Conservation (phyloP, 768 basidiomycete genomes). For the Crepidotus variabilis region DNA sequence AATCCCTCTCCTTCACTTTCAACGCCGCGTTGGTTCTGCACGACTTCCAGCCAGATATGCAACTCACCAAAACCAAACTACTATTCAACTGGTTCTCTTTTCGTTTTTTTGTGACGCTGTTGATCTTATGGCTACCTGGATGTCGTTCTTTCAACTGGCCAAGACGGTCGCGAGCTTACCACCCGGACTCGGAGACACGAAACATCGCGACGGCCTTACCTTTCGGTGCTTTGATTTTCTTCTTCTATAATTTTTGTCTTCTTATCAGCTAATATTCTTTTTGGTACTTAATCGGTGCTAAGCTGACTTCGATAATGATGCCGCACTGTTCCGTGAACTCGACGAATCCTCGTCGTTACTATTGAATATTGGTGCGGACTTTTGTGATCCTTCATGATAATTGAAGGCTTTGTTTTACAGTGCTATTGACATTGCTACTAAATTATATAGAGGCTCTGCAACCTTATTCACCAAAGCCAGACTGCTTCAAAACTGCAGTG, state of each 20-base stretch:
- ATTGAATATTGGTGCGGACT: background rate
- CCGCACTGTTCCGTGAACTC: background rate
- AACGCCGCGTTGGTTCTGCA: no score
- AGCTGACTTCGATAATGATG: background rate
- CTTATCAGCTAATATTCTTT: background rate
- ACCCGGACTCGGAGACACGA: background rate
- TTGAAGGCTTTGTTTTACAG: no score
- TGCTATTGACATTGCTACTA: no score
- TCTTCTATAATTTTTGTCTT: background rate
- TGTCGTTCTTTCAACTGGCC: background rate
- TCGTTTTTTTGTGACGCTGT: no score
- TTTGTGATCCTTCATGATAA: no score
- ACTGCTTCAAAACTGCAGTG: conserved; percentile 61
- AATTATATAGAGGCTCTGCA: conserved; percentile 34
- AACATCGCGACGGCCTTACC: background rate
- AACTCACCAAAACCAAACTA: no score
- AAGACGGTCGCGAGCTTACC: background rate
- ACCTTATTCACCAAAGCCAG: conserved; percentile 43
- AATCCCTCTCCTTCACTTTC: no score
- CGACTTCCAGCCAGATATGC: no score
- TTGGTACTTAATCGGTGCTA: background rate
- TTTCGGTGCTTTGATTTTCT: background rate
- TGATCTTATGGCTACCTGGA: background rate
- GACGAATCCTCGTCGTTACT: background rate
- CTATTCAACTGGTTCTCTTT: no score